phyloP scores from a whole-genome alignment of 306 rosid genomes.

The Dicorynia guianensis region DNA sequence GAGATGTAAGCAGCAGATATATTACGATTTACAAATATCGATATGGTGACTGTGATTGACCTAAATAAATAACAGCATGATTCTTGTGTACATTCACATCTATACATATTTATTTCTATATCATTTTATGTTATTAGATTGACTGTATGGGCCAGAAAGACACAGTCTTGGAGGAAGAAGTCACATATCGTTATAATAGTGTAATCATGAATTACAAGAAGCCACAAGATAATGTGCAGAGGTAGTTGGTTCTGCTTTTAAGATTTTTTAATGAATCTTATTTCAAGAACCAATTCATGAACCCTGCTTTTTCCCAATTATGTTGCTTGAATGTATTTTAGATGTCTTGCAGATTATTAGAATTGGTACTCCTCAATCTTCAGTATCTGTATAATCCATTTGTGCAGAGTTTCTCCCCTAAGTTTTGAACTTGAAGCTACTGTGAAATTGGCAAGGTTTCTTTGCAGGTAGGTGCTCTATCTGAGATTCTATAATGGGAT shows the following conservation, averaged over 20 bases:
- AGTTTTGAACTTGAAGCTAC: conserved; percentile 99
- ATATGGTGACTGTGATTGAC: conserved; percentile 31
- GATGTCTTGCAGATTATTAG: conserved; percentile 26
- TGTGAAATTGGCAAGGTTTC: conserved; percentile 90
- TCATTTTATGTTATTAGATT: conserved; percentile 55
- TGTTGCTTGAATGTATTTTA: conserved; percentile 25
- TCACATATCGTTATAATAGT: conserved; percentile 79
- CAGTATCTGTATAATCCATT: conserved; percentile 30
- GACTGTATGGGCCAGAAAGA: conserved; percentile 88
- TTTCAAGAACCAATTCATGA: not conserved
- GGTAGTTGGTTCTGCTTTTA: conserved; percentile 55
- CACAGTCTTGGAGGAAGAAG: conserved; percentile 76
- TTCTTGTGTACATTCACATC: conserved; percentile 27
- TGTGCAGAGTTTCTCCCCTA: conserved; percentile 95
- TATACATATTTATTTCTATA: conserved; percentile 30
- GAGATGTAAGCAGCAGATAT: conserved; percentile 29
- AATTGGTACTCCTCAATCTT: conserved; percentile 27
- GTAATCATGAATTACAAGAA: conserved; percentile 85
- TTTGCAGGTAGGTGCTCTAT: conserved; percentile 76
- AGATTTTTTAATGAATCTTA: conserved; percentile 31
- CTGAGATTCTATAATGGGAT: conserved; percentile 22
- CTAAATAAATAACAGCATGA: conserved; percentile 26
- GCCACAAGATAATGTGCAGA: conserved; percentile 90
- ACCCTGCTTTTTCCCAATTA: conserved; percentile 8
- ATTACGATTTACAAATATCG: conserved; percentile 31